Evolutionary conservation across 2,329 filamentous ascomycete genomes (phyloP), one percentile per base, ranked within the genome.

Genomic region (Colletotrichum sp.): DNA sequence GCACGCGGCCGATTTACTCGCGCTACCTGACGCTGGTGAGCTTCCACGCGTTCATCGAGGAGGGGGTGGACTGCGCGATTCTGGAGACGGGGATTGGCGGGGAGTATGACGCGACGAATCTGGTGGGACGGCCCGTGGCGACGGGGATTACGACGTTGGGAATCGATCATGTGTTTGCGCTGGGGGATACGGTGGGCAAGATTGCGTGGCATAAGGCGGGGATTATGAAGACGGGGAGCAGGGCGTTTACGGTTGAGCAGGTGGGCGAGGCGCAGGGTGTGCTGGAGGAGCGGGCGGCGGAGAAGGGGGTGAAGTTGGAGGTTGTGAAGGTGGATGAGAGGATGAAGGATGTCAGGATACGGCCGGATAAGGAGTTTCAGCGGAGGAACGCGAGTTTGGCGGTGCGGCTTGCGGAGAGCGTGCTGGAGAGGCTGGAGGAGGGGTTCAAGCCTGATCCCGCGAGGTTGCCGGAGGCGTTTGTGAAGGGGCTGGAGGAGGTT

Each of bases 21-120:
- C 93, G 96, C 32, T 98, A 95, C 82, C 84, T 99, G 82, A 98
- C 96, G 0, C 89, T 99, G 49, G 90, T 98, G 87, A 96, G 96
- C 2, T 92, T 98, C 80, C 96, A 98, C 81, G 90, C 93, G 3
- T 99, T 98, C 80, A 82, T 98, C 30, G 84, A 89, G 64, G 94
- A 97, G 82, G 93, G 93, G 1, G 93, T 98, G 0, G 89, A 93
- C 78, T 92, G 92, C 22, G 96, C 95, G 0, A 92, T 99, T 12
- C 90, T 99, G 39, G 97, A 99, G 85, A 98, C 95, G 81, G 97
- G 97, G 1, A 98, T 99, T 78, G 97, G 97, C 19, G 97, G 96
- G 65, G 95, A 98, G 85, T 96, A 96, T 81, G 96, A 99, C 82
- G 94, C 94, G 32, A 99, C 97, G 12, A 99, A 99, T 81, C 91